Evolutionary conservation across 2,329 filamentous ascomycete genomes (phyloP).

Genomic region (Dothistroma pini): DNA sequence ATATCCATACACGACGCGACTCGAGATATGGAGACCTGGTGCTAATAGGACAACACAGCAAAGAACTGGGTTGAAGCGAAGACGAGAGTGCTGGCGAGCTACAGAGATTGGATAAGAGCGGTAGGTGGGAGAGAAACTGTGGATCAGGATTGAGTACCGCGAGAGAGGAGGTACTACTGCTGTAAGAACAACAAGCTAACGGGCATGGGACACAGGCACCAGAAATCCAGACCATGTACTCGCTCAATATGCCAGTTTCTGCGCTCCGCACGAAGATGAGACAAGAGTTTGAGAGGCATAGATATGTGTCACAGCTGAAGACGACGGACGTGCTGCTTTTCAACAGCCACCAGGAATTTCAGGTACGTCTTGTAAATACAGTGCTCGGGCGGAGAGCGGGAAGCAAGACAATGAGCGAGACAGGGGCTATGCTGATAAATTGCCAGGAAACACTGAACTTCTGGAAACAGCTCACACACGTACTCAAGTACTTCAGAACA

Average conservation of each 20-base stretch:
- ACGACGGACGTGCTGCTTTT: constrained; percentile 87
- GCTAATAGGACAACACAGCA: constrained; percentile 53
- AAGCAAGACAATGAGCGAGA: background rate
- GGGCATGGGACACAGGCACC: constrained; percentile 63
- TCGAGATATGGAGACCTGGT: background rate
- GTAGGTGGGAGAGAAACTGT: constrained; percentile 54
- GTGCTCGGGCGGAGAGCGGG: background rate
- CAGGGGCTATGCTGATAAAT: constrained; percentile 1
- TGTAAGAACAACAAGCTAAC: background rate
- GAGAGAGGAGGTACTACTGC: background rate
- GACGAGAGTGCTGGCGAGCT: constrained; percentile 78
- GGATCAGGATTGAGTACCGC: background rate
- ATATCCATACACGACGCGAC: background rate
- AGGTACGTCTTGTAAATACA: constrained; percentile 57
- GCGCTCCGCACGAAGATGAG: constrained; percentile 87
- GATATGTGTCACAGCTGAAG: constrained; percentile 84
- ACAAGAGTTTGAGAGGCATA: constrained; percentile 93
- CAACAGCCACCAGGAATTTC: constrained; percentile 89
- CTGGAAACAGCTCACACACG: constrained; percentile 95
- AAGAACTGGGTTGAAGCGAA: constrained; percentile 86
- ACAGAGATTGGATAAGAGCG: constrained; percentile 93
- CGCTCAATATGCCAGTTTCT: constrained; percentile 81
- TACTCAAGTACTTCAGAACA: constrained; percentile 94
- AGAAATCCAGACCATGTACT: constrained; percentile 97
- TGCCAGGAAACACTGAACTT: constrained; percentile 93